Conservation (phyloP, 2,329 filamentous ascomycete genomes). For the Samsoniella hepiali region DNA sequence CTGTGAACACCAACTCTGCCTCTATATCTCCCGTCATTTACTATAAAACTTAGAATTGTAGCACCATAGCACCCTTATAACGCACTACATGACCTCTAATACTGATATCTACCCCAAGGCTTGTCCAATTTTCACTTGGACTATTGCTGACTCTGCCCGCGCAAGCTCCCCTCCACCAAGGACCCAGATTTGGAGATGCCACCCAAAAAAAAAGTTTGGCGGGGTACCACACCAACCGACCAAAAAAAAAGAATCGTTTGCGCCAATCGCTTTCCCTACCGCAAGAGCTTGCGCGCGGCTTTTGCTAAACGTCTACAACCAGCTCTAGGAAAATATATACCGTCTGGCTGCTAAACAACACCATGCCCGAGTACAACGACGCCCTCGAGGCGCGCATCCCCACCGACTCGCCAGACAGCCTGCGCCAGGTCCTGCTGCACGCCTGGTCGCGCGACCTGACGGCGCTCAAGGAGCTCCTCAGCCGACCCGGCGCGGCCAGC, state of each 20-base stretch:
- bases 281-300: neutral
- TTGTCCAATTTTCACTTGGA: slow-evolving; percentile 8
- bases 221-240: neutral
- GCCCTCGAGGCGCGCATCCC: slow-evolving; percentile 53
- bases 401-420: slow-evolving; percentile 47
- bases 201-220: neutral
- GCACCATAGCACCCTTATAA: neutral
- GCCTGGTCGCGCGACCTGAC: slow-evolving; percentile 61
- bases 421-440: slow-evolving; percentile 50
- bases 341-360: neutral
- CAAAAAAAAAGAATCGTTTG: neutral
- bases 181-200: neutral
- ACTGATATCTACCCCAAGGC: neutral
- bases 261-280: neutral
- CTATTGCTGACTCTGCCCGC: slow-evolving; percentile 17
- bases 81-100: neutral
- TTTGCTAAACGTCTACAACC: neutral
- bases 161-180: slow-evolving; percentile 5
- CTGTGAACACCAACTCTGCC: too few relatives aligned
- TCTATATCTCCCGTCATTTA: too few relatives aligned
- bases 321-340: too few relatives aligned
- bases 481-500: slow-evolving; percentile 61
- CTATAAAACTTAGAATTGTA: too few relatives aligned
- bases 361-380: slow-evolving; percentile 42
- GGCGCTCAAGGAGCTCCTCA: slow-evolving; percentile 66